Evolutionary conservation across 1,284 basidiomycete species (phyloP), one percentile per base, ranked within the genome.

Genomic region (Rhodotorula sp.): DNA sequence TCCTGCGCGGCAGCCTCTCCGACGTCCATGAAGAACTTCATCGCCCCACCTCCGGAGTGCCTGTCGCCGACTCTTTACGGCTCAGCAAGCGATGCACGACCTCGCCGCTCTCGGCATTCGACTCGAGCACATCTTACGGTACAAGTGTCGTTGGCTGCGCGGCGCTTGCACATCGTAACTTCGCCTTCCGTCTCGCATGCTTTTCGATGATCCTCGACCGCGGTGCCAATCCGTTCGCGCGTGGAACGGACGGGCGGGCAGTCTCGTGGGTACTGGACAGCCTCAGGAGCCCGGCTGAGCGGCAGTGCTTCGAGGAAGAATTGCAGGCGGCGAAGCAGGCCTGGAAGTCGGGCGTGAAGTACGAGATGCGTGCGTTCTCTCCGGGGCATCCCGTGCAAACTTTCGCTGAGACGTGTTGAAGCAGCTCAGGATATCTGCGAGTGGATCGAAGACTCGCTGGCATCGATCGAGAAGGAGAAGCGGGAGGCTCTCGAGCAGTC

Each of bases 161-260:
- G 9, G 15, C 56, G 2, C 11, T 31, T 6, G 54, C 30, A 10
- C 34, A 20, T 11, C 30, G 51, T 6, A 13, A 4, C 4, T 11
- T 7, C 26, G 24, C 24, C 9, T 55, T 65, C 50, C 48, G 67
- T 44, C 26, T 54, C 30, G 55, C 55, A 0, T 1, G 4, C 20
- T 52, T 58, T 54, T 37, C n/a, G 3, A 11, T 62, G 37, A 44
- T 65, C 31, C 34, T 69, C 20, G 59, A 28, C 16, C 34, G 47
- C 20, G 67, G 67, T 26, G 64, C 59, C 4, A 44, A 62, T 24
- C 63, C 63, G 0, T 15, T 20, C 15, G 46, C 44, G 44, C 24
- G 16, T 2, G 20, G 18, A 6, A 34, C 24, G 22, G 10, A 34
- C 15, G 40, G 61, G 8, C 40, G 34, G 28, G 15, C 50, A 11